Evolutionary conservation across 495 filamentous ascomycete species (phyloP).

Genomic region (Hypoxylon subgilvum): DNA sequence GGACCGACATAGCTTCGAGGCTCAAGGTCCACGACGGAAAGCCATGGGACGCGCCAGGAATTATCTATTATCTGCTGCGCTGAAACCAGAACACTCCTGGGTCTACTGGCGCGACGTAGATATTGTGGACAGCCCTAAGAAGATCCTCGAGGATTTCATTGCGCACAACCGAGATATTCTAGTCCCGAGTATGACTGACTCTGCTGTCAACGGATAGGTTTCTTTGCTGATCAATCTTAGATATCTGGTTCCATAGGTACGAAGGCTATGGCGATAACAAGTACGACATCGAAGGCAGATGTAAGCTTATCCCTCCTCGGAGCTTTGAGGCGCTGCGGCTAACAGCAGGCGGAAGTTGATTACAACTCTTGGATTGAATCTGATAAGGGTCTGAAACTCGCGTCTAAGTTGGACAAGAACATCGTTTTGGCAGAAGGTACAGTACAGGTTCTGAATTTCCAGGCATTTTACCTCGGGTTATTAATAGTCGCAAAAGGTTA

Average conservation of each 20-base stretch:
- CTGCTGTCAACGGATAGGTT: not conserved
- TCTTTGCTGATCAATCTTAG: conserved; percentile 57
- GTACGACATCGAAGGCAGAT: conserved; percentile 90
- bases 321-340: not conserved
- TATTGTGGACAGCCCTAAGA: conserved; percentile 85
- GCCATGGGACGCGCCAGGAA: conserved; percentile 89
- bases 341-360: conserved; percentile 67
- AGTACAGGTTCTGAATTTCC: too few relatives aligned
- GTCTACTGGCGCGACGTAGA: conserved; percentile 99
- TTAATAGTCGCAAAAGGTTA: conserved; percentile 64
- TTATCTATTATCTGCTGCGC: conserved; percentile 81
- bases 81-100: conserved; percentile 95
- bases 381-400: conserved; percentile 75
- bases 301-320: conserved; percentile 56
- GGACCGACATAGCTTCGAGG: conserved; percentile 82
- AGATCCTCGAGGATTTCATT: conserved; percentile 92
- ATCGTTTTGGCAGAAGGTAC: conserved; percentile 86
- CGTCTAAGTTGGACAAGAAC: conserved; percentile 74
- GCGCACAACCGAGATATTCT: conserved; percentile 91
- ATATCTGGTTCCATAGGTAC: conserved; percentile 98
- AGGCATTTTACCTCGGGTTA: too few relatives aligned
- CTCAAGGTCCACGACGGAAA: conserved; percentile 89
- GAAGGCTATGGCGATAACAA: conserved; percentile 75
- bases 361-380: conserved; percentile 99
- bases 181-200: conserved; percentile 79